Percentiles rank a stretch among this genome's conserved stretches.
Conservation (phyloP, 2,329 filamentous ascomycete species). For the Pseudocercospora fijiensis region DNA sequence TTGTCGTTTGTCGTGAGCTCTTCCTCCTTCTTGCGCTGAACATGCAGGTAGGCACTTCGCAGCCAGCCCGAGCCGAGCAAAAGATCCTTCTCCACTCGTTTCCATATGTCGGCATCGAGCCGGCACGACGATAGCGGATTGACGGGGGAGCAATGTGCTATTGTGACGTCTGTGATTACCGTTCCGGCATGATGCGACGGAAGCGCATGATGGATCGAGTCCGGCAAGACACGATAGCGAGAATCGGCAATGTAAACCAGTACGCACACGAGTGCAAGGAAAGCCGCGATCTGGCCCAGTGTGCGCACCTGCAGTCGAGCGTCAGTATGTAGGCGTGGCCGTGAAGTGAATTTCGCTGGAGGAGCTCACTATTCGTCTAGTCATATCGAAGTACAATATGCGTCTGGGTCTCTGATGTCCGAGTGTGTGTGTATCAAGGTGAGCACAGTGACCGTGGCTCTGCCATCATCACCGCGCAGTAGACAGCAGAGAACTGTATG, state of each 20-base stretch:
- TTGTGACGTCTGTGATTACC: constrained; percentile 80
- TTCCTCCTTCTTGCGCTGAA: constrained; percentile 82
- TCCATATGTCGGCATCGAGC: constrained; percentile 71
- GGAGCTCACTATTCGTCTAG: constrained; percentile 27
- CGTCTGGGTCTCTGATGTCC: neutral
- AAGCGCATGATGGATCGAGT: constrained; percentile 80
- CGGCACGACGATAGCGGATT: constrained; percentile 56
- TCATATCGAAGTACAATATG: constrained; percentile 19
- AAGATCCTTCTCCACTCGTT: constrained; percentile 84
- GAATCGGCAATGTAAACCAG: constrained; percentile 81
- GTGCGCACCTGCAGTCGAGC: constrained; percentile 57
- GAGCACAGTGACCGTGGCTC: neutral
- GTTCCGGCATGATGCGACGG: constrained; percentile 81
- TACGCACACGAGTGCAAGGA: constrained; percentile 63
- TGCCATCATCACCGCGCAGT: neutral
- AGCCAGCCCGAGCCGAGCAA: constrained; percentile 74
- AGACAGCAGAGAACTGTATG: neutral
- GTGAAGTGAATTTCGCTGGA: neutral
- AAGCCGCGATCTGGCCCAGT: constrained; percentile 69
- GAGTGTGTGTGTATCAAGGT: neutral
- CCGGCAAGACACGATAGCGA: constrained; percentile 81
- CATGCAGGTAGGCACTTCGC: constrained; percentile 74
- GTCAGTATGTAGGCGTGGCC: constrained; percentile 5
- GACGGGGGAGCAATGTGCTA: constrained; percentile 71
- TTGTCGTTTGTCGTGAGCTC: constrained; percentile 72